Conservation (phyloP, 2,329 filamentous ascomycete genomes). For the Sporothrix sp. region DNA sequence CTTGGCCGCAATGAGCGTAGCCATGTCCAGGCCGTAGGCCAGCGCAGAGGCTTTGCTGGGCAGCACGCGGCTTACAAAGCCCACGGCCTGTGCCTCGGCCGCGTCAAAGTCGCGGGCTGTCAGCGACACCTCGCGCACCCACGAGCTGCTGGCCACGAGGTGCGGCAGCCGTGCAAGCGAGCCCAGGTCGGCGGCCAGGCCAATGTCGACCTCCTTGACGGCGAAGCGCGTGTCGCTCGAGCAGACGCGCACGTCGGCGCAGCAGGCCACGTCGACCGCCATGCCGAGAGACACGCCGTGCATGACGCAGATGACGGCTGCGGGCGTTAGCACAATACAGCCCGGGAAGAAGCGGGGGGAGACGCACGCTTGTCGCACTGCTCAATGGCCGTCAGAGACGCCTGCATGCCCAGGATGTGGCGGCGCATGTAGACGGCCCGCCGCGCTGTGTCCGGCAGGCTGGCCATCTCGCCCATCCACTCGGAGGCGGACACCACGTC, state of each 20-base stretch:
- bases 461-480: slow-evolving; percentile 38
- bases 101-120: slow-evolving; percentile 60
- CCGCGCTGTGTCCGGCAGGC: slow-evolving; percentile 52
- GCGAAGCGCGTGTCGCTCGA: slow-evolving; percentile 50
- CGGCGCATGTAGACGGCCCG: slow-evolving; percentile 52
- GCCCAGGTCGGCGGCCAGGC: slow-evolving; percentile 69
- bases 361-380: slow-evolving; percentile 75
- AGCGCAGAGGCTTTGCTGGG: slow-evolving; percentile 55
- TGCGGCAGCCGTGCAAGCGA: slow-evolving; percentile 66
- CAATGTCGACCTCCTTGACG: slow-evolving; percentile 77
- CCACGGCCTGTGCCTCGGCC: slow-evolving; percentile 58
- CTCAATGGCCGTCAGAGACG: slow-evolving; percentile 65
- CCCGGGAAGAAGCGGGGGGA: not conserved
- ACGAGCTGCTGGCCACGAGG: slow-evolving; percentile 58
- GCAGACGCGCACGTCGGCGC: slow-evolving; percentile 61
- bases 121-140: slow-evolving; percentile 71
- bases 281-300: slow-evolving; percentile 72
- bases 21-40: slow-evolving; percentile 52
- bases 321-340: too few species aligned
- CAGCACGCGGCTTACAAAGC: slow-evolving; percentile 58
- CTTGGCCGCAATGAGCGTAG: slow-evolving; percentile 60
- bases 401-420: slow-evolving; percentile 72
- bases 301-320: slow-evolving; percentile 70
- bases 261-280: slow-evolving; percentile 62
- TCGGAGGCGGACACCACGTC: slow-evolving; percentile 65